Evolutionary conservation across 106 monocot genomes (phyloP).

Genomic region (Acorus calamus): DNA sequence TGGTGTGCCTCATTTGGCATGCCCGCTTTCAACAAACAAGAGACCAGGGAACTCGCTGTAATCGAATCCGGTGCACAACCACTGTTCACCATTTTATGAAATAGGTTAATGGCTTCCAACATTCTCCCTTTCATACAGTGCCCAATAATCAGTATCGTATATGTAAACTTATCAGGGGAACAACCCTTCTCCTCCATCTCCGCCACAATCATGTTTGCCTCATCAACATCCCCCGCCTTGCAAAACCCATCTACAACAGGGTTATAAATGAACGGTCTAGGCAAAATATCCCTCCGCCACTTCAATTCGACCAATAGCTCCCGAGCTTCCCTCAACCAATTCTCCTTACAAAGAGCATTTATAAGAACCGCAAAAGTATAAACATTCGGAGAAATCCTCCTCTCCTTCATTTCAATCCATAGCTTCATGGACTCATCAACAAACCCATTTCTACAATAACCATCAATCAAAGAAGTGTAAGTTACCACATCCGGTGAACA

Average conservation of each 20-base stretch:
- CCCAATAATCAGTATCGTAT: conserved; percentile 78
- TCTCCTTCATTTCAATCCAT: conserved; percentile 46
- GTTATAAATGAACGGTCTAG: conserved; percentile 56
- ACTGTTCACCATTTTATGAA: conserved; percentile 39
- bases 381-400: conserved; percentile 38
- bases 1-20: conserved; percentile 52
- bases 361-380: conserved; percentile 60
- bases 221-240: conserved; percentile 63
- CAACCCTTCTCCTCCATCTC: conserved; percentile 52
- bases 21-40: conserved; percentile 71
- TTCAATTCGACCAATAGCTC: conserved; percentile 38
- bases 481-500: conserved; percentile 67
- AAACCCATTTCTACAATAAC: conserved; percentile 37
- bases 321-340: conserved; percentile 45
- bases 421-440: conserved; percentile 48
- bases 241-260: conserved; percentile 74
- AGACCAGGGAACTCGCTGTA: conserved; percentile 33
- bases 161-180: conserved; percentile 62
- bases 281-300: conserved; percentile 33
- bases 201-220: conserved; percentile 34
- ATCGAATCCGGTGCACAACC: conserved; percentile 47
- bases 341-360: conserved; percentile 61
- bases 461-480: conserved; percentile 75
- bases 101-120: conserved; percentile 56
- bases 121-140: conserved; percentile 80